Evolutionary conservation across 2,329 filamentous ascomycete genomes (phyloP).

Genomic region (Didymosphaeria variabile): DNA sequence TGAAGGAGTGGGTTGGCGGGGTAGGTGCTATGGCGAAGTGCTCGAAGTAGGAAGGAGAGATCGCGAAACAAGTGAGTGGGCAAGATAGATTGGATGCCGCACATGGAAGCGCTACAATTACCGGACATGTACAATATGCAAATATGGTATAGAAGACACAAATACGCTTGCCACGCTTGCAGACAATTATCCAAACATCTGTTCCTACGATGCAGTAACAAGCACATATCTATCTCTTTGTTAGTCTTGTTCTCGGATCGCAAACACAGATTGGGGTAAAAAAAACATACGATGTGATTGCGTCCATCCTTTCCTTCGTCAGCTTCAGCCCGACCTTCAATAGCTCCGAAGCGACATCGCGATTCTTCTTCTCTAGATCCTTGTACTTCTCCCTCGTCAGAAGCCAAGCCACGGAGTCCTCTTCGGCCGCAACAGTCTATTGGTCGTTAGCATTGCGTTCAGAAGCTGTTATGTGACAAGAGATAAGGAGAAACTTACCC

Average conservation of each 20-base stretch:
- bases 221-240: conserved; percentile 42
- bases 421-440: conserved; percentile 79
- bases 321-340: conserved; percentile 89
- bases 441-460: background rate
- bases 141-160: background rate
- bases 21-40: background rate
- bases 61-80: background rate
- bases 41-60: background rate
- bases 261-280: background rate
- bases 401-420: conserved; percentile 83
- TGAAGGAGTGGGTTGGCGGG: background rate
- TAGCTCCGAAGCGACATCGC: conserved; percentile 83
- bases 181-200: background rate
- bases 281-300: conserved; percentile 65
- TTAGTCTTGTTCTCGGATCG: conserved; percentile 3
- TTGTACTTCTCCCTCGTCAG: conserved; percentile 78
- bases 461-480: background rate
- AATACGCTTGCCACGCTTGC: background rate
- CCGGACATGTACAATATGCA: background rate
- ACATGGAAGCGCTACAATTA: background rate
- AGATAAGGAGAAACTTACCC: conserved; percentile 44
- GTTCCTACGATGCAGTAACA: conserved; percentile 40
- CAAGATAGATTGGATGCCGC: background rate
- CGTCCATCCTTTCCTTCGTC: conserved; percentile 90
- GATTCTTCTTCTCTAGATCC: conserved; percentile 74